These are phyloP conservation scores for Gregarina niphandrodes DNA, from an alignment of 169 alveolate genomes.

Conservation along the genomic window DNA sequence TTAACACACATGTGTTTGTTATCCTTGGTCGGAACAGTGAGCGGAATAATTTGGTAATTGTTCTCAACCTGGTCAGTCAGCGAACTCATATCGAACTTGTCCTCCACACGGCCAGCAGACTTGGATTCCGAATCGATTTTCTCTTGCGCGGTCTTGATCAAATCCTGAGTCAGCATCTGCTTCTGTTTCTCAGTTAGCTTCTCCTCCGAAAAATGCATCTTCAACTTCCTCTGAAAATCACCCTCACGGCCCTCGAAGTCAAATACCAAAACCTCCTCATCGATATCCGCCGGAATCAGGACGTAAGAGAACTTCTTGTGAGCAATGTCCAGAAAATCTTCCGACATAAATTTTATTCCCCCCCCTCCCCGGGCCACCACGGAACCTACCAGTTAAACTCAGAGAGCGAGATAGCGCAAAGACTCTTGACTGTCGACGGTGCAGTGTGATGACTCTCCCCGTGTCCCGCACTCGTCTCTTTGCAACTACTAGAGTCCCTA, in stretches of 20 bases:
- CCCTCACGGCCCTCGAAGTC: conserved; percentile 33
- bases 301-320: conserved; percentile 35
- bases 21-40: conserved; percentile 46
- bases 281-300: conserved; percentile 31
- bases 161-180: conserved; percentile 19
- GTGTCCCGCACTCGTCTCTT: too few species aligned
- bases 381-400: too few species aligned
- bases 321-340: too few species aligned
- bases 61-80: conserved; percentile 6
- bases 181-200: conserved; percentile 22
- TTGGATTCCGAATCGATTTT: conserved; percentile 13
- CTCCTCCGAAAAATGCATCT: conserved; percentile 26
- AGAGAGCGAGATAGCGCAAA: too few species aligned
- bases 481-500: too few species aligned
- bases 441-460: too few species aligned
- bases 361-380: too few species aligned
- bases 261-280: conserved; percentile 24
- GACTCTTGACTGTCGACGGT: too few species aligned
- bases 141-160: conserved; percentile 23
- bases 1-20: conserved; percentile 38
- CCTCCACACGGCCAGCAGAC: conserved; percentile 5
- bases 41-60: conserved; percentile 52
- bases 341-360: too few species aligned
- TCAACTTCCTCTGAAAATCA: conserved; percentile 21
- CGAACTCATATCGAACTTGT: conserved; percentile 2